Conservation (phyloP, 805 yeast genomes). For the Lachancea waltii region DNA sequence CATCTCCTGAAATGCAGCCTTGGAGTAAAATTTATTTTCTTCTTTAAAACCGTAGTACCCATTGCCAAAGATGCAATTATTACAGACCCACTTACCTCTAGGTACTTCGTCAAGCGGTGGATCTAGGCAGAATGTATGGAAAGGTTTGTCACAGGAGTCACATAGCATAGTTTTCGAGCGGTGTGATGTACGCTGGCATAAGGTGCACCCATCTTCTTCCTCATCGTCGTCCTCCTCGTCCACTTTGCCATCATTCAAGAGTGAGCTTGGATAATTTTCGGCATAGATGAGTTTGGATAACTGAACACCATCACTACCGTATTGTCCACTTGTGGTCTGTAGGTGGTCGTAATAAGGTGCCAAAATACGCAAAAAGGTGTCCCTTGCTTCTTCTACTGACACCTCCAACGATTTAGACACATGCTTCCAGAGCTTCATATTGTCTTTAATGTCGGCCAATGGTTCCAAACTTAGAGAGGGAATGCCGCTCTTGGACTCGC, state of each 20-base stretch:
- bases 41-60: slow-evolving; percentile 88
- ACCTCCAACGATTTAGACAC: slow-evolving; percentile 14
- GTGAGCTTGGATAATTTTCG: slow-evolving; percentile 31
- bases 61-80: slow-evolving; percentile 75
- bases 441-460: slow-evolving; percentile 10
- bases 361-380: slow-evolving; percentile 25
- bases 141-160: slow-evolving; percentile 66
- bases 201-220: slow-evolving; percentile 37
- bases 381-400: slow-evolving; percentile 11
- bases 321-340: slow-evolving; percentile 7
- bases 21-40: slow-evolving; percentile 45
- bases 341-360: slow-evolving; percentile 33
- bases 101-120: slow-evolving; percentile 52
- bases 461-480: slow-evolving; percentile 4
- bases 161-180: slow-evolving; percentile 52
- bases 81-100: slow-evolving; percentile 69
- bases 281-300: slow-evolving; percentile 18
- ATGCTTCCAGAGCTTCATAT: slow-evolving; percentile 26
- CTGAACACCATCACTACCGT: slow-evolving; percentile 12
- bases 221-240: slow-evolving; percentile 24
- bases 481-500: slow-evolving; percentile 10
- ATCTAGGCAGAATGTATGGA: slow-evolving; percentile 60
- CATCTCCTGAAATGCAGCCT: slow-evolving; percentile 52
- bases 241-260: slow-evolving; percentile 25
- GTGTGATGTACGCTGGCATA: slow-evolving; percentile 43